Evolutionary conservation across 257 asterid species (phyloP).

Genomic region (Orobanche coerulescens): DNA sequence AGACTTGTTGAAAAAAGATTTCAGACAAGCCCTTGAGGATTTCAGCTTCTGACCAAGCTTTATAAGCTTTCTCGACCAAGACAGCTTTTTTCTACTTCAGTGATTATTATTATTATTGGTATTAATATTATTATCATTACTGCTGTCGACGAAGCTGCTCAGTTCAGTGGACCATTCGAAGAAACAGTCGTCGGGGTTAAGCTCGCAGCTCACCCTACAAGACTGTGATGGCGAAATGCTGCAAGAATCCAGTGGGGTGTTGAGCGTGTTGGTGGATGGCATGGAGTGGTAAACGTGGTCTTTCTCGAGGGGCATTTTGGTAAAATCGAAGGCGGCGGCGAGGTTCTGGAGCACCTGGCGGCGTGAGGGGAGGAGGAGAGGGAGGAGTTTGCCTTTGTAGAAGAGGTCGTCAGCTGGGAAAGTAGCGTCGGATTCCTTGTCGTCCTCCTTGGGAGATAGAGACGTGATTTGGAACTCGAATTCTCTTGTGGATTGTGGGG

Average conservation of each 20-base stretch:
- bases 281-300: slow-evolving; percentile 8
- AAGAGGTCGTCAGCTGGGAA: slow-evolving; percentile 86
- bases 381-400: slow-evolving; percentile 81
- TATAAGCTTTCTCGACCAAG: slow-evolving; percentile 32
- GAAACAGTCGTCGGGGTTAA: slow-evolving; percentile 55
- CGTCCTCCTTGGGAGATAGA: slow-evolving; percentile 22
- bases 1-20: slow-evolving; percentile 26
- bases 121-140: not conserved
- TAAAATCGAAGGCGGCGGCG: slow-evolving; percentile 15
- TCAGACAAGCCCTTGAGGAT: slow-evolving; percentile 30
- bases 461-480: slow-evolving; percentile 70
- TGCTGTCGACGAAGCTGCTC: slow-evolving; percentile 27
- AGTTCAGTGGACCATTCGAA: slow-evolving; percentile 68
- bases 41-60: slow-evolving; percentile 29
- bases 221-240: slow-evolving; percentile 70
- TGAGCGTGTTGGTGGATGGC: slow-evolving; percentile 28
- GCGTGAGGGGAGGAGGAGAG: slow-evolving; percentile 71
- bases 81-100: slow-evolving; percentile 26
- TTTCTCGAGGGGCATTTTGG: slow-evolving; percentile 17
- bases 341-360: slow-evolving; percentile 50
- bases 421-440: slow-evolving; percentile 29
- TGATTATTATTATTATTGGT: not conserved
- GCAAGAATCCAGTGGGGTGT: slow-evolving; percentile 44
- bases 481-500: slow-evolving; percentile 32
- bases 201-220: slow-evolving; percentile 66